phyloP scores from a whole-genome alignment of 1,284 basidiomycete genomes.

The Cutaneotrichosporon sp. region DNA sequence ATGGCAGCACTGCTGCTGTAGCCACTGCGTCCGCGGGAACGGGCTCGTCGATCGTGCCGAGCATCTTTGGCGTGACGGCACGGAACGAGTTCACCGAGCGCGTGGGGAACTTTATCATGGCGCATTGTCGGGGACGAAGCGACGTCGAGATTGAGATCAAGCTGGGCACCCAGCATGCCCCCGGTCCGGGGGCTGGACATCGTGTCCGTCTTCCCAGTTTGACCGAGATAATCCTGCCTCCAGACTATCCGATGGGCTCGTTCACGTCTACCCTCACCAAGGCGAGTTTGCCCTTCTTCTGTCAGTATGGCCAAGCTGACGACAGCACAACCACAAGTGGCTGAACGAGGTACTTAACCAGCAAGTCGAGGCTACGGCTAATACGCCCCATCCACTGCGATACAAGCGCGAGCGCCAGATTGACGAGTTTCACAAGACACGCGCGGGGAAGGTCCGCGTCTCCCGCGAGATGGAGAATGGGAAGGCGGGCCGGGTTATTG shows the following conservation, averaged over 20 bases:
- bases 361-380: slow-evolving; percentile 54
- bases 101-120: slow-evolving; percentile 80
- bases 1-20: neutral
- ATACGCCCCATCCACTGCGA: slow-evolving; percentile 62
- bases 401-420: slow-evolving; percentile 77
- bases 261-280: slow-evolving; percentile 91
- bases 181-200: slow-evolving; percentile 23
- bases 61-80: slow-evolving; percentile 88
- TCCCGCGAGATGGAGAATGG: slow-evolving; percentile 71
- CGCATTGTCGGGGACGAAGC: slow-evolving; percentile 45
- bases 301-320: slow-evolving; percentile 1
- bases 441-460: slow-evolving; percentile 68
- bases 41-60: slow-evolving; percentile 62
- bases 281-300: slow-evolving; percentile 57
- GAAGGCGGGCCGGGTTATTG: slow-evolving; percentile 60
- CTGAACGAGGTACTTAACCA: slow-evolving; percentile 83
- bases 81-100: slow-evolving; percentile 90
- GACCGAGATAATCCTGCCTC: slow-evolving; percentile 68
- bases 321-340: slow-evolving; percentile 75
- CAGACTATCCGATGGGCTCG: slow-evolving; percentile 55
- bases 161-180: slow-evolving; percentile 75
- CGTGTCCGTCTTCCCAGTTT: slow-evolving; percentile 68
- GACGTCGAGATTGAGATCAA: slow-evolving; percentile 83
- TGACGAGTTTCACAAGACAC: slow-evolving; percentile 71
- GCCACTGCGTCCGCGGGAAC: neutral